These are phyloP conservation scores for Pythium phragmitis DNA, from an alignment of 352 stramenopile genomes.

Conservation along the genomic window DNA sequence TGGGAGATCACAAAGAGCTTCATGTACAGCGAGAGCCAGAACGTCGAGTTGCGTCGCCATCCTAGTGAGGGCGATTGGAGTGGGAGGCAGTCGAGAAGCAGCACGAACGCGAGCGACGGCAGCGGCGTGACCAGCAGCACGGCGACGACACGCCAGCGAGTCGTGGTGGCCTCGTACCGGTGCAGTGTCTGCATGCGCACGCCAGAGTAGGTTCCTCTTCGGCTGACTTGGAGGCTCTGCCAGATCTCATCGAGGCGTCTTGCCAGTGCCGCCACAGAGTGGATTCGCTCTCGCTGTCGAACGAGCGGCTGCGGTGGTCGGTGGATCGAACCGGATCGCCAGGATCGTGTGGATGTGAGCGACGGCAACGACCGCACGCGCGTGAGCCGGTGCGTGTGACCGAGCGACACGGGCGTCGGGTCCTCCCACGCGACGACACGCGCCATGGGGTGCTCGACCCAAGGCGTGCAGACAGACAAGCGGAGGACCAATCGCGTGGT, in stretches of 20 bases:
- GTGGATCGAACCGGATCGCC: conserved; percentile 9
- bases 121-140: conserved; percentile 21
- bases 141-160: conserved; percentile 12
- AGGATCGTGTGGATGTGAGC: conserved; percentile 8
- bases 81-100: conserved; percentile 21
- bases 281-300: background rate
- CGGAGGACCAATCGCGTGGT: too few relatives aligned
- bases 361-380: conserved; percentile 1
- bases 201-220: conserved; percentile 16
- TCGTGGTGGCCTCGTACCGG: conserved; percentile 8
- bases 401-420: background rate
- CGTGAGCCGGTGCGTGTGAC: background rate
- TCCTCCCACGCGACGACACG: conserved; percentile 13
- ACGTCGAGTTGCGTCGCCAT: conserved; percentile 10
- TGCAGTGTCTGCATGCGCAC: conserved; percentile 21
- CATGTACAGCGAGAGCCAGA: conserved; percentile 16
- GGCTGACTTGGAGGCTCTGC: conserved; percentile 24
- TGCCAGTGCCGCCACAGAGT: background rate
- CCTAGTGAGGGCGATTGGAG: conserved; percentile 10
- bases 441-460: background rate
- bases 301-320: background rate
- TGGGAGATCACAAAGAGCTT: conserved; percentile 17
- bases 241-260: conserved; percentile 14
- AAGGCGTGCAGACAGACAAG: too few relatives aligned
- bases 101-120: conserved; percentile 22